phyloP scores from a whole-genome alignment of 1,284 basidiomycete species.

The Ustilago shanxiensis region DNA sequence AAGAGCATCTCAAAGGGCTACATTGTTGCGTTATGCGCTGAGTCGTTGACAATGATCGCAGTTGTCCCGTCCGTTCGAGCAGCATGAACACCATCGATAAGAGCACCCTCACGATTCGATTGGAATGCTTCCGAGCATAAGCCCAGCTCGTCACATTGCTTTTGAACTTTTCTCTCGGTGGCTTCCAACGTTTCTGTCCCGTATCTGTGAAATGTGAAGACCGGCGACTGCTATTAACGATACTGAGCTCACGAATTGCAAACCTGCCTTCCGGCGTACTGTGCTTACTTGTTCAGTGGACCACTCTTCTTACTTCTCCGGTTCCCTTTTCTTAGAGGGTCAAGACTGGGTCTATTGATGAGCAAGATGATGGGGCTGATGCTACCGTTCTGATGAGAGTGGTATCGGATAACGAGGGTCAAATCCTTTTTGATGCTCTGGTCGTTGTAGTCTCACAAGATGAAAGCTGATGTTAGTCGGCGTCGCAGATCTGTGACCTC shows the following conservation, averaged over 20 bases:
- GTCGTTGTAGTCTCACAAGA: conserved; percentile 9
- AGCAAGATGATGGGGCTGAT: conserved; percentile 32
- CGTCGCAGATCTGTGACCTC: not conserved
- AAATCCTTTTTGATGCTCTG: not conserved
- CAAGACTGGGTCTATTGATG: conserved; percentile 70
- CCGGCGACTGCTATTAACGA: no score
- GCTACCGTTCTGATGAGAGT: not conserved
- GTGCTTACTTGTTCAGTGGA: no score
- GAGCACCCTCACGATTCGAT: conserved; percentile 69
- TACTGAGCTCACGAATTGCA: no score
- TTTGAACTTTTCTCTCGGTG: conserved; percentile 12
- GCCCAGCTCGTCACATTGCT: conserved; percentile 17
- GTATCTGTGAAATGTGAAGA: conserved; percentile 62
- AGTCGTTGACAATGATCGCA: conserved; percentile 68
- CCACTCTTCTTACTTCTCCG: conserved; percentile 61
- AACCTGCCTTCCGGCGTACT: not conserved
- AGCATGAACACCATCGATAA: conserved; percentile 69
- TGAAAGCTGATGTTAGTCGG: not conserved
- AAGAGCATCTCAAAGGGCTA: conserved; percentile 69
- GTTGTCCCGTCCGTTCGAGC: conserved; percentile 41
- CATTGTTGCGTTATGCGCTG: conserved; percentile 68
- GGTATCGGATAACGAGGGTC: not conserved
- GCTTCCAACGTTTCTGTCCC: conserved; percentile 68
- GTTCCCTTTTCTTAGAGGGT: conserved; percentile 70
- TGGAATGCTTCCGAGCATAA: conserved; percentile 59